phyloP scores from a whole-genome alignment of 495 filamentous ascomycete genomes.

The Hypoxylon perforatum region DNA sequence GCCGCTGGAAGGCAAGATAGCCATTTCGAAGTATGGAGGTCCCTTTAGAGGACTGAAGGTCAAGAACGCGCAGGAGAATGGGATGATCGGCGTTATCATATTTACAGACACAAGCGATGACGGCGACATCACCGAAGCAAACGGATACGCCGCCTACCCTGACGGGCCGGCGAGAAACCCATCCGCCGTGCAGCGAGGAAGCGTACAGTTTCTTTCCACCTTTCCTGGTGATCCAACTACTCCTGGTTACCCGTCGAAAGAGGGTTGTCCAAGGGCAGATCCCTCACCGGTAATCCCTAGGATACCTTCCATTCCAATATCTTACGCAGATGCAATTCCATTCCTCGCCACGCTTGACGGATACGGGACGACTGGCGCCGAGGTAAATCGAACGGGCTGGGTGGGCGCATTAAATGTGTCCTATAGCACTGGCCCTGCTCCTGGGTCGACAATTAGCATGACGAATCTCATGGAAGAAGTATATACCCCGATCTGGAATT shows the following conservation, averaged over 20 bases:
- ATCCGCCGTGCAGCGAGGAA: slow-evolving; percentile 84
- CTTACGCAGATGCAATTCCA: slow-evolving; percentile 80
- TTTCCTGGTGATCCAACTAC: slow-evolving; percentile 74
- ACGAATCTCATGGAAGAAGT: slow-evolving; percentile 84
- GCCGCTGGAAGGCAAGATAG: slow-evolving; percentile 80
- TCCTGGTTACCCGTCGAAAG: slow-evolving; percentile 88
- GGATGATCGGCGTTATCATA: slow-evolving; percentile 82
- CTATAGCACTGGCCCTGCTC: slow-evolving; percentile 87
- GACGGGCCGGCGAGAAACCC: slow-evolving; percentile 83
- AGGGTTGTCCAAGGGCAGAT: slow-evolving; percentile 76
- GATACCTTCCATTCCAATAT: slow-evolving; percentile 89
- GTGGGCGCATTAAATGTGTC: slow-evolving; percentile 79
- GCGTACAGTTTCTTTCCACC: slow-evolving; percentile 76
- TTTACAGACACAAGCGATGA: slow-evolving; percentile 87
- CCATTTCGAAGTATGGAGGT: slow-evolving; percentile 79
- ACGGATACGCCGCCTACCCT: slow-evolving; percentile 81
- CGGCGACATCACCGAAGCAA: slow-evolving; percentile 76
- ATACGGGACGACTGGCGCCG: slow-evolving; percentile 75
- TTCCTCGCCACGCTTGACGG: slow-evolving; percentile 84
- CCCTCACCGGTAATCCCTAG: slow-evolving; percentile 70
- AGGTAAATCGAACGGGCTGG: slow-evolving; percentile 77
- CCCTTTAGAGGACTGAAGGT: slow-evolving; percentile 88
- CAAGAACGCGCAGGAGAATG: slow-evolving; percentile 84
- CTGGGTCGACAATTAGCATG: slow-evolving; percentile 75
- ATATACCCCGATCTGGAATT: slow-evolving; percentile 85